Percentiles rank a stretch among this genome's conserved stretches.
phyloP scores from a whole-genome alignment of 2,329 filamentous ascomycete species.

The Fusarium oligoseptatum region DNA sequence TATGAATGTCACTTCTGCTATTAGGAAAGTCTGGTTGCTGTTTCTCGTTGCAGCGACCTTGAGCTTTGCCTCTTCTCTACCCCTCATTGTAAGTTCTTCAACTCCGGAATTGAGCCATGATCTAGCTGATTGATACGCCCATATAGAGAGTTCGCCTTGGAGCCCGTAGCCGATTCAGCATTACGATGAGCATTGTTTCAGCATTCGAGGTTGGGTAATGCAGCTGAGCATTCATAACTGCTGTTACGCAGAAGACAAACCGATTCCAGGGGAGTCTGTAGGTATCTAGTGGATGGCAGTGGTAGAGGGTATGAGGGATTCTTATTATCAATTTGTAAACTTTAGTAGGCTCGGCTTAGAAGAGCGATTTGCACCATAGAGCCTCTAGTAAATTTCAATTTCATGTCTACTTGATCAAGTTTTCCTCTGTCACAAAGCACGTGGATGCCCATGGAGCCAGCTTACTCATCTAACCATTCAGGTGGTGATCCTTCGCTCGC shows the following conservation, averaged over 20 bases:
- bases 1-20: not conserved
- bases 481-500: not conserved
- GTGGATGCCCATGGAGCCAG: not conserved
- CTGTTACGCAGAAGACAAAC: too few relatives aligned
- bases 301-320: not conserved
- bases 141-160: not conserved
- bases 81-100: not conserved
- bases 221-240: too few relatives aligned
- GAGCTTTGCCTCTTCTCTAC: not conserved
- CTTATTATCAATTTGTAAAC: not conserved
- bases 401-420: too few relatives aligned
- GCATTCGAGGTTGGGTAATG: too few relatives aligned
- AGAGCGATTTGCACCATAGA: not conserved
- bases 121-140: fast-evolving
- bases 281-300: too few relatives aligned
- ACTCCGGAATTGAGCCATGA: not conserved
- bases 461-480: not conserved
- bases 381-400: too few relatives aligned
- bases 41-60: not conserved
- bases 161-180: too few relatives aligned
- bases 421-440: not conserved
- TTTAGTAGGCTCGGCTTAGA: not conserved
- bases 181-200: too few relatives aligned
- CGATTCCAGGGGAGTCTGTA: too few relatives aligned
- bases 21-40: not conserved